Conservation (phyloP, 2,329 filamentous ascomycete species). For the Paecilomyces dactylethromorphus region DNA sequence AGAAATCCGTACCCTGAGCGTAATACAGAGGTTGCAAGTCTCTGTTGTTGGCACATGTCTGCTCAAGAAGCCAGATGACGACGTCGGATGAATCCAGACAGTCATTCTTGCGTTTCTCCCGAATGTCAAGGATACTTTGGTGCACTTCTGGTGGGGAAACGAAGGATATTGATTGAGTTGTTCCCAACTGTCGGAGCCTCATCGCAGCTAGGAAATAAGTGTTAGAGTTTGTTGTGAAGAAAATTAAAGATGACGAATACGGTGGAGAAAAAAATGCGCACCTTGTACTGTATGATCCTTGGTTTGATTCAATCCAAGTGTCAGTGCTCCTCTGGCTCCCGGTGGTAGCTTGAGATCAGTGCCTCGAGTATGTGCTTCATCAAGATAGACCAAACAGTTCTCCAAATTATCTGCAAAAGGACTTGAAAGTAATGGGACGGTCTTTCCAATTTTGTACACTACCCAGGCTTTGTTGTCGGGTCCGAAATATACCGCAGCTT, state of each 20-base stretch:
- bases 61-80: conserved; percentile 56
- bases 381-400: conserved; percentile 52
- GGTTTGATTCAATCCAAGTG: conserved; percentile 49
- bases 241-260: not conserved
- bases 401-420: conserved; percentile 50
- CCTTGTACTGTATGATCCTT: conserved; percentile 59
- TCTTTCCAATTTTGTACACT: conserved; percentile 31
- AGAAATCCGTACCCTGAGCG: conserved; percentile 57
- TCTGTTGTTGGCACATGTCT: conserved; percentile 56
- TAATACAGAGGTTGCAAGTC: conserved; percentile 54
- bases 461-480: conserved; percentile 41
- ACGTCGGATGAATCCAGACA: conserved; percentile 45
- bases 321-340: conserved; percentile 46
- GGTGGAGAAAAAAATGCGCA: conserved; percentile 15
- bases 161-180: conserved; percentile 49
- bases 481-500: conserved; percentile 51
- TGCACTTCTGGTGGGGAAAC: conserved; percentile 56
- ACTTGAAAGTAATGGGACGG: conserved; percentile 45
- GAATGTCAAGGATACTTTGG: conserved; percentile 51
- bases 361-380: conserved; percentile 56
- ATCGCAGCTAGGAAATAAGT: conserved; percentile 49
- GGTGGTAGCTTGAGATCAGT: conserved; percentile 53
- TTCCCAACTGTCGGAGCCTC: conserved; percentile 54
- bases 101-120: conserved; percentile 19
- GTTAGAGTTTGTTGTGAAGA: not conserved